Conservation (phyloP, 1,284 basidiomycete genomes). For the Microbotryomycetes sp. region DNA sequence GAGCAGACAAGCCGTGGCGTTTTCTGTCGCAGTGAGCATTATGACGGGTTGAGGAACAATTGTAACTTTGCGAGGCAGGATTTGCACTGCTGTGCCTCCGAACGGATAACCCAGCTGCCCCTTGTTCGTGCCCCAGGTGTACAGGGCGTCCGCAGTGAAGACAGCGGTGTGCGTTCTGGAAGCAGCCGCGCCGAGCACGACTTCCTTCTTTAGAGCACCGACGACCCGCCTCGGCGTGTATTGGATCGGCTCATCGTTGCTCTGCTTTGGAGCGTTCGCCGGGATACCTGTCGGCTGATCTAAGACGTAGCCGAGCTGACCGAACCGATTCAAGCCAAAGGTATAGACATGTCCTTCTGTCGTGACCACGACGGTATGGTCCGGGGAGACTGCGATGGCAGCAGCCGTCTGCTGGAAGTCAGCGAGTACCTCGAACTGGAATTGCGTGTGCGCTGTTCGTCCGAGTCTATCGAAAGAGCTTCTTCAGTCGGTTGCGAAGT, state of each 20-base stretch:
- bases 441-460: conserved; percentile 69
- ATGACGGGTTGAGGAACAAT: conserved; percentile 63
- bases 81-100: conserved; percentile 64
- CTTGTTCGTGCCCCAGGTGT: conserved; percentile 91
- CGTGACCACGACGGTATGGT: conserved; percentile 85
- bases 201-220: conserved; percentile 70
- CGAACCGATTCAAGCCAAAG: conserved; percentile 84
- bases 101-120: conserved; percentile 72
- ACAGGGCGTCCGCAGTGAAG: conserved; percentile 76
- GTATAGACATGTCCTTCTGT: conserved; percentile 72
- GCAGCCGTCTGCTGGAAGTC: conserved; percentile 53
- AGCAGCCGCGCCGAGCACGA: conserved; percentile 74
- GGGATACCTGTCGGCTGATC: conserved; percentile 49
- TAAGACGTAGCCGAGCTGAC: conserved; percentile 79
- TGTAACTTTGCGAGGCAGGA: conserved; percentile 73
- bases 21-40: conserved; percentile 43
- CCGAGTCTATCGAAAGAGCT: conserved; percentile 53
- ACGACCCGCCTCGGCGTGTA: conserved; percentile 65
- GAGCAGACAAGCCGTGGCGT: conserved; percentile 71
- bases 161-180: conserved; percentile 81
- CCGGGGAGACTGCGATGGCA: conserved; percentile 77
- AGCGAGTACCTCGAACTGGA: conserved; percentile 56
- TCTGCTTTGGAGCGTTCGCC: conserved; percentile 28
- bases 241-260: conserved; percentile 56
- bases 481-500: background rate